Base-by-base conservation (phyloP, 768 basidiomycete species). In the Leccinum aurantiacum region DNA sequence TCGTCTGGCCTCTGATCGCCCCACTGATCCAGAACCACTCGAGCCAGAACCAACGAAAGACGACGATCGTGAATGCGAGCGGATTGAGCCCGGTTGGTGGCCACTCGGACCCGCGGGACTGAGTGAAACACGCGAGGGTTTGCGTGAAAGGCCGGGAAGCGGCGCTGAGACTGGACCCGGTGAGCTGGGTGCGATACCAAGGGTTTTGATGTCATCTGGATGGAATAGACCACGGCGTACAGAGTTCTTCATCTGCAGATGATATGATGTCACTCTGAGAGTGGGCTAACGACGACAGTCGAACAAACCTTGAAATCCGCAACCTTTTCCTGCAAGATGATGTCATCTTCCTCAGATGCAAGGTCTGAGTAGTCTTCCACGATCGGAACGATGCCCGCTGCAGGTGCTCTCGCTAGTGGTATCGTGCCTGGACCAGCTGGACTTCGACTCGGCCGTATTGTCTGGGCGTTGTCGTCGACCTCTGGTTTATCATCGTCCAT, bases 311-410 rank as follows among this genome's bases (percentile, higher is more conserved):
- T 93, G 74, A 95, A 91, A 72, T 90, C 85, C 0, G 88, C 87
- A 14, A 97, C 85, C 75, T 94, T 94, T 65, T 85, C 85, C 65
- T 88, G 82, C 54, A 96, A 72, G 29, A 78, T 76, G 29, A 78
- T 74, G 67, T 89, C 90, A 44, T 91, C 90, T 62, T 91, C 94
- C 15, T 88, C 91, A n/a, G 80, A 77, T 24, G 84, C 86, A 44
- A 96, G 74, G 69, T 98, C 95, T 7, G 93, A 95, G 69, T 94
- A 95, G 73, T 98, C 95, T 68, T 98, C 95, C 3, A 89, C 82
- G 44, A 91, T 89, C 7, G 89, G 85, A 9, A 75, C 73, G 31
- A 91, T 87, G 44, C 81, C 83, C 9, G 79, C 76, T 9, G 88
- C 73, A 1, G 90, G 89, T 3, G 87, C 78, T 70, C 79, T 83